Evolutionary conservation across 2,329 filamentous ascomycete species (phyloP).

Genomic region (Mycogone perniciosa): DNA sequence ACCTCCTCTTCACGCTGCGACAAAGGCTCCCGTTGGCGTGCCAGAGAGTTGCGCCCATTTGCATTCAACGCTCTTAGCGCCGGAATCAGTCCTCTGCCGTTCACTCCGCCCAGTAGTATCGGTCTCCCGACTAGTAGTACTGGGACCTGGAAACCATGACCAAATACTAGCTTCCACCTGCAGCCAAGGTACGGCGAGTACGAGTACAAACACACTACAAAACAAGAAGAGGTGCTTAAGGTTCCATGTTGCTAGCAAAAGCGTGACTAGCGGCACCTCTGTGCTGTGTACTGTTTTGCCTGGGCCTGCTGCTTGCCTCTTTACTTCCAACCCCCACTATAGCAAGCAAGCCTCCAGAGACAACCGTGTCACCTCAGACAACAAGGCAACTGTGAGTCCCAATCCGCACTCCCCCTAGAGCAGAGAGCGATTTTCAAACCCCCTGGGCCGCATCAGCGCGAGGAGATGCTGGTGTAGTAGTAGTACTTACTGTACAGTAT

Average conservation of each 20-base stretch:
- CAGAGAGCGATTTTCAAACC: too few relatives aligned
- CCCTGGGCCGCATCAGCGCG: too few relatives aligned
- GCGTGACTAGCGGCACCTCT: not conserved
- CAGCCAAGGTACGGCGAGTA: too few relatives aligned
- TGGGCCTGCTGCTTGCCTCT: conserved; percentile 8
- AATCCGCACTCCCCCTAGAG: too few relatives aligned
- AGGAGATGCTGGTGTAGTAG: too few relatives aligned
- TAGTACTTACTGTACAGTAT: too few relatives aligned
- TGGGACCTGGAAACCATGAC: not conserved
- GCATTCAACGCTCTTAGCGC: conserved; percentile 7
- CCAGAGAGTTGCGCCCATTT: conserved; percentile 13
- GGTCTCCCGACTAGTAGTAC: conserved; percentile 4
- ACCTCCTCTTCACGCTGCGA: conserved; percentile 7
- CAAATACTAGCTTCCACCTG: too few relatives aligned
- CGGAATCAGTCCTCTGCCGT: conserved; percentile 1
- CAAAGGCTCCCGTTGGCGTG: conserved; percentile 10
- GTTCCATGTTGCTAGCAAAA: too few relatives aligned
- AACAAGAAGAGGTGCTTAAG: too few relatives aligned
- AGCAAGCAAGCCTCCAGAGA: not conserved
- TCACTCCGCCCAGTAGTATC: conserved; percentile 2
- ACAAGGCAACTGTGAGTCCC: not conserved
- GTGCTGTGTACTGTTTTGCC: conserved; percentile 1
- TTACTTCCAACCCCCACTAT: not conserved
- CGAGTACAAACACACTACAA: too few relatives aligned
- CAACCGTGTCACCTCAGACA: not conserved